phyloP scores from a whole-genome alignment of 2,329 filamentous ascomycete genomes.

The Didymella lethalis region DNA sequence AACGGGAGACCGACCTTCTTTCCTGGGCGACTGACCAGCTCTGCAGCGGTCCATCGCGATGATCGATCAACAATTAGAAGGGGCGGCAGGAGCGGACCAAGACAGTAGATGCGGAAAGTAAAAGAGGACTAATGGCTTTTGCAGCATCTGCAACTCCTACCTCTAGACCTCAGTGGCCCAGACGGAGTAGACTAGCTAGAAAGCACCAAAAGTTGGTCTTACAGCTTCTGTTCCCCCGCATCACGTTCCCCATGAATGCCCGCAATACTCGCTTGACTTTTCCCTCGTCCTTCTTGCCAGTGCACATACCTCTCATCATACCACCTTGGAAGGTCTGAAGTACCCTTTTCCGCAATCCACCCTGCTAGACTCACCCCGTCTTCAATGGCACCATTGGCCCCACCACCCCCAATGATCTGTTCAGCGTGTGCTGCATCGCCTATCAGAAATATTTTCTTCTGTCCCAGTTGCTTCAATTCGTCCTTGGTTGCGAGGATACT shows the following conservation, averaged over 20 bases:
- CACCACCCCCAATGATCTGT: slow-evolving; percentile 52
- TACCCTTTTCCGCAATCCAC: slow-evolving; percentile 27
- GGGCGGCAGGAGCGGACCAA: neutral
- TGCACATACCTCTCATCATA: slow-evolving; percentile 8
- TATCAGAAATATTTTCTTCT: slow-evolving; percentile 25
- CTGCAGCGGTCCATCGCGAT: no score
- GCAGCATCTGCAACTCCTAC: neutral
- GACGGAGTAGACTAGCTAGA: neutral
- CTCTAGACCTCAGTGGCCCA: neutral
- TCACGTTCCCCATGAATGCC: slow-evolving; percentile 9
- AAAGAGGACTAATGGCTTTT: neutral
- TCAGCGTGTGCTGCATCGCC: slow-evolving; percentile 53
- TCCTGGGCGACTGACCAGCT: slow-evolving; percentile 4
- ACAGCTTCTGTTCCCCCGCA: neutral
- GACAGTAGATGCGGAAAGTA: neutral
- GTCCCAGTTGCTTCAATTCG: slow-evolving; percentile 31
- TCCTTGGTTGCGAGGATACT: slow-evolving; percentile 29
- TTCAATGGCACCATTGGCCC: slow-evolving; percentile 52
- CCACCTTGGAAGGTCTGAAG: neutral
- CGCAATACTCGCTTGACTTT: slow-evolving; percentile 12
- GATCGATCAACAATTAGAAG: neutral
- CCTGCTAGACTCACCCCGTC: slow-evolving; percentile 47
- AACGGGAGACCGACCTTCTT: slow-evolving; percentile 31
- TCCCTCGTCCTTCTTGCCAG: slow-evolving; percentile 13
- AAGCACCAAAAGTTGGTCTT: no score